These are phyloP conservation scores for Ophiosphaerella herpotricha DNA, from an alignment of 2,329 filamentous ascomycete genomes.

Conservation along the genomic window DNA sequence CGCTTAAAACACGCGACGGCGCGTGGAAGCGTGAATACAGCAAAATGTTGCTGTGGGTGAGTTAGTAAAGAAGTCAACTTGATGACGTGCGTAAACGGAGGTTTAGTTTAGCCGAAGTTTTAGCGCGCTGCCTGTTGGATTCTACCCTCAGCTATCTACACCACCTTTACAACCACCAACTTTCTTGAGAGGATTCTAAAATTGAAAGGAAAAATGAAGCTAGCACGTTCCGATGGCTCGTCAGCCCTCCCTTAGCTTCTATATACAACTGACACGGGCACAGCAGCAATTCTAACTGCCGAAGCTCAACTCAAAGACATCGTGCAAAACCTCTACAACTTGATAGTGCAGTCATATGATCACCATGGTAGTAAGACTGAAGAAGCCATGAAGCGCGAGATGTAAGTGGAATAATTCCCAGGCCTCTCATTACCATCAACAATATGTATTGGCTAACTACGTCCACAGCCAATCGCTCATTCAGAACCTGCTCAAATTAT, in stretches of 20 bases:
- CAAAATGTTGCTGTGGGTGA: constrained; percentile 9
- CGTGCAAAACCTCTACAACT: constrained; percentile 65
- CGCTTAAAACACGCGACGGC: constrained; percentile 14
- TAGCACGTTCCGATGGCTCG: constrained; percentile 11
- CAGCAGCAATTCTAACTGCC: constrained; percentile 25
- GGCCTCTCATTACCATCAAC: not conserved
- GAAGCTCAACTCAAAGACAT: constrained; percentile 63
- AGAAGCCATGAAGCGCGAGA: constrained; percentile 61
- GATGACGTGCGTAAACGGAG: constrained; percentile 20
- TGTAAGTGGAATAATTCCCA: constrained; percentile 46
- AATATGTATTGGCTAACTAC: not conserved
- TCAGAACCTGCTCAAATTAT: constrained; percentile 58
- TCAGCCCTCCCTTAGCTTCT: not conserved
- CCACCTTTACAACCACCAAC: constrained; percentile 2
- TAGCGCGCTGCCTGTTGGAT: constrained; percentile 11
- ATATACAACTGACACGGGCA: constrained; percentile 1
- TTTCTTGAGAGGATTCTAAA: not conserved
- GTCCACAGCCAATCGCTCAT: constrained; percentile 55
- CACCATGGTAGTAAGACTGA: constrained; percentile 63
- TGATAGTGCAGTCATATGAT: constrained; percentile 63
- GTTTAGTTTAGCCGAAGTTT: constrained; percentile 22
- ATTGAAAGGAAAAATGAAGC: constrained; percentile 7
- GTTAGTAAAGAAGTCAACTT: constrained; percentile 8
- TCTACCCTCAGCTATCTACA: not conserved
- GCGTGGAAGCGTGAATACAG: constrained; percentile 8